Evolutionary conservation across 2,329 filamentous ascomycete genomes (phyloP).

Genomic region (Ceratocystis cubensis): DNA sequence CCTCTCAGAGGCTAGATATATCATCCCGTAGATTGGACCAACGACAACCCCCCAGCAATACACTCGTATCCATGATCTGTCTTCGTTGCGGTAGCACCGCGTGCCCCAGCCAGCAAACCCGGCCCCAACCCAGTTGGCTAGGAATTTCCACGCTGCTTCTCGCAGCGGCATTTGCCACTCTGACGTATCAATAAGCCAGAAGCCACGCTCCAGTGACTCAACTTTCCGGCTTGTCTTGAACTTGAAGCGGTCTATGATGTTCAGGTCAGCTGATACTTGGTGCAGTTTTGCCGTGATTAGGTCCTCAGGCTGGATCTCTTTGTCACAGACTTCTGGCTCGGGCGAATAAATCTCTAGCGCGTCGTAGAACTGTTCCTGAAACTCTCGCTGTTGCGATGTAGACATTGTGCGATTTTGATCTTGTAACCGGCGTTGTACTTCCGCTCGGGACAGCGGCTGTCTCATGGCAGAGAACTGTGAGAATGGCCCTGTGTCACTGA

Average conservation of each 20-base stretch:
- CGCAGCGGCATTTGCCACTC: conserved; percentile 40
- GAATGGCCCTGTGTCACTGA: conserved; percentile 12
- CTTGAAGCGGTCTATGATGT: conserved; percentile 39
- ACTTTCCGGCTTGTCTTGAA: neutral
- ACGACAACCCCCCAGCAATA: conserved; percentile 70
- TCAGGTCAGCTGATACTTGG: conserved; percentile 41
- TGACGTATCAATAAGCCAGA: conserved; percentile 56
- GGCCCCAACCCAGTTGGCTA: conserved; percentile 46
- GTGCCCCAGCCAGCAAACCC: conserved; percentile 56
- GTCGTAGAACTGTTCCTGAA: conserved; percentile 24
- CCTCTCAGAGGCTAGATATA: conserved; percentile 60
- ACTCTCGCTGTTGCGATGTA: conserved; percentile 19
- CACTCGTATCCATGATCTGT: conserved; percentile 41
- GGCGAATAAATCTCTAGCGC: conserved; percentile 42
- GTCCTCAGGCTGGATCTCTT: conserved; percentile 35
- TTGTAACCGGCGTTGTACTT: conserved; percentile 26
- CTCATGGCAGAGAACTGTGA: neutral
- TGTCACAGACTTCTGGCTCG: conserved; percentile 36
- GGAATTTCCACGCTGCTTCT: conserved; percentile 46
- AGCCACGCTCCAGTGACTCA: conserved; percentile 54
- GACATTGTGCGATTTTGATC: conserved; percentile 18
- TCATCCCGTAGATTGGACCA: conserved; percentile 58
- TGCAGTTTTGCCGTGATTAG: conserved; percentile 45
- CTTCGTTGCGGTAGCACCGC: conserved; percentile 40
- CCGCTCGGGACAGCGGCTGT: conserved; percentile 23